Base-by-base conservation (phyloP, 2,329 filamentous ascomycete genomes). In the Diplodia sapinea region DNA sequence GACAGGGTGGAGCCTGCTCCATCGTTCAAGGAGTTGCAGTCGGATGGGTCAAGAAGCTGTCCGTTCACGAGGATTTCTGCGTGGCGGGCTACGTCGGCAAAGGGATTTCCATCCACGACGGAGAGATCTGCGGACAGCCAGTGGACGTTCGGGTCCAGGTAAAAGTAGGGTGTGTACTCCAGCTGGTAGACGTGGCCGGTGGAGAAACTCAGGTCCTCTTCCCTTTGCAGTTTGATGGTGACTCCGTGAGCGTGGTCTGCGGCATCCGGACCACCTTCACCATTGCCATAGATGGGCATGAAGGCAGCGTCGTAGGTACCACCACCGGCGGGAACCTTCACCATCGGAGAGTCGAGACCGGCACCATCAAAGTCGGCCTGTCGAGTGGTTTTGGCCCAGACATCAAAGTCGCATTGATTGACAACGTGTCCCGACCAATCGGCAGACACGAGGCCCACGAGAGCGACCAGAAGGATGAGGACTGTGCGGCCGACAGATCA, bases 131-230 rank as follows among this genome's bases (percentile, higher is more conserved):
- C 11, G 1, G 59, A 63, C 4, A 63, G 38, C 29, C 15, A 20
- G 8, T 8, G 17, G 29, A 12, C 26, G 5, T 12, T 20, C 0
- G 5, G 17, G 29, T 36, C 31, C 11, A 11, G 15, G 29, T 51
- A 51, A 17, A 11, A 26, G 43, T 63, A 63, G 5, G 29, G 47
- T 2, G 43, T 51, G 29, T 38, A 63, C 1, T 63, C 59, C 12
- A 63, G 17, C 43, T 51, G 47, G 59, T 63, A 63, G 6, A 63
- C 31, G 59, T 63, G 59, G 12, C 59, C 59, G 12, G n/a, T 17
- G 4, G 31, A 17, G 43, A 50, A 51, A 17, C 5, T 11, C 9
- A 29, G 29, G n/a, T 63, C 59, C 5, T 51, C 6, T 20, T 51
- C 29, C 29, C 15, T 50, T 47, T 63, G 17, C 0, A 63, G 43